Percentiles rank a stretch among this genome's conserved stretches.
Conservation (phyloP, 169 alveolate genomes). For the Plasmodium adleri region DNA sequence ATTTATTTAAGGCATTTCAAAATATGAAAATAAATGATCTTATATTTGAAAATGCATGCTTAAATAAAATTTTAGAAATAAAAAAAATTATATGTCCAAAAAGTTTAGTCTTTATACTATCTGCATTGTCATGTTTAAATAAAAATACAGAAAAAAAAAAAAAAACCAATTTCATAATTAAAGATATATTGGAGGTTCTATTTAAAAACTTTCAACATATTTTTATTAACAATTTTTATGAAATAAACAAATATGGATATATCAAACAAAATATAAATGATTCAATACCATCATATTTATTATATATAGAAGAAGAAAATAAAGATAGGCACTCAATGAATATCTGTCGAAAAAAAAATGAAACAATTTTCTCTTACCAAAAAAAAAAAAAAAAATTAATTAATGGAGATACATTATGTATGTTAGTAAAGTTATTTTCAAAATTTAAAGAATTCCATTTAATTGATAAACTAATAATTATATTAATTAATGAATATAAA, state of each 20-base stretch:
- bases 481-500: background rate
- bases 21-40: slow-evolving; percentile 37
- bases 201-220: background rate
- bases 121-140: slow-evolving; percentile 14
- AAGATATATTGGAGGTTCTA: background rate
- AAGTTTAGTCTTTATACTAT: slow-evolving; percentile 6
- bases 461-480: background rate
- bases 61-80: slow-evolving; percentile 16
- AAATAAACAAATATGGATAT: background rate
- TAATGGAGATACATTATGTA: background rate
- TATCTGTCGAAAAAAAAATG: background rate
- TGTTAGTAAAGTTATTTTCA: slow-evolving; percentile 1
- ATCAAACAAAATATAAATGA: background rate
- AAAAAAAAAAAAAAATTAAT: background rate
- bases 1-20: slow-evolving; percentile 43
- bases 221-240: background rate
- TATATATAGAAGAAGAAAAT: no score
- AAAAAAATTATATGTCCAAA: background rate
- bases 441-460: background rate
- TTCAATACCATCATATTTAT: no score
- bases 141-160: background rate
- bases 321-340: background rate
- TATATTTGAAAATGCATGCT: slow-evolving; percentile 36
- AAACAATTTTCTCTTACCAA: no score
- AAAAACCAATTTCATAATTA: background rate